phyloP scores from a whole-genome alignment of 768 basidiomycete species.

The Boletus rex-veris region DNA sequence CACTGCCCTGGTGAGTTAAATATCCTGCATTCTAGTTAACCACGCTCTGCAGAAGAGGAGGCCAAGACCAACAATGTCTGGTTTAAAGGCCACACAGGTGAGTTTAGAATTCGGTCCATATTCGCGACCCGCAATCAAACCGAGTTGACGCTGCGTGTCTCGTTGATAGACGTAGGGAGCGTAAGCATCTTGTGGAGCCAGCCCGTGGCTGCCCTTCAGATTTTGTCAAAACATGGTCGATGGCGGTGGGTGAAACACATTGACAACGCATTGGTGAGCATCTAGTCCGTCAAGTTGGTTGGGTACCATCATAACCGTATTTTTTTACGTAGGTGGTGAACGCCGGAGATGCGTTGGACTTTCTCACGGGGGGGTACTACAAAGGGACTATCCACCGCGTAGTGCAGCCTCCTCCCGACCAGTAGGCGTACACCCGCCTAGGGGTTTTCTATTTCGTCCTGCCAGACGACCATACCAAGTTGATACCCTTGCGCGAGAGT shows the following conservation, averaged over 20 bases:
- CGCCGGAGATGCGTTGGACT: conserved; percentile 57
- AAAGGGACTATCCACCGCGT: conserved; percentile 60
- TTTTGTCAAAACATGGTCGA: conserved; percentile 46
- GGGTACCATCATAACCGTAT: not conserved
- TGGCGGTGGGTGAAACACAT: conserved; percentile 62
- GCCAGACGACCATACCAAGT: conserved; percentile 47
- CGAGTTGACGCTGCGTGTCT: not conserved
- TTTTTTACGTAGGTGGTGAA: conserved; percentile 47
- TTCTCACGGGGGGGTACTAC: conserved; percentile 55
- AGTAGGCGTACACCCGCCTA: conserved; percentile 45
- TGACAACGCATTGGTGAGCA: conserved; percentile 50
- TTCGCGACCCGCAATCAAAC: no score
- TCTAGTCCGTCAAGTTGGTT: not conserved
- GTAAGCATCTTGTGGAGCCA: conserved; percentile 61
- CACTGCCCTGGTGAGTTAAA: not conserved
- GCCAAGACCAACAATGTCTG: conserved; percentile 50
- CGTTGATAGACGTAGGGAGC: conserved; percentile 46
- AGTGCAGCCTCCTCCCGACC: conserved; percentile 54
- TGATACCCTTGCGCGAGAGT: conserved; percentile 45
- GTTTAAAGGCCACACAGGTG: conserved; percentile 60
- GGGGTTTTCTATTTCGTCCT: conserved; percentile 58
- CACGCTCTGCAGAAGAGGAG: conserved; percentile 49
- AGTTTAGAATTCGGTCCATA: not conserved
- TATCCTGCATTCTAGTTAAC: conserved; percentile 37
- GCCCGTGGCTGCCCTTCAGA: conserved; percentile 56